Evolutionary conservation across 2,329 filamentous ascomycete species (phyloP), one percentile per base, ranked within the genome.

Genomic region (Aspergillus sp.): DNA sequence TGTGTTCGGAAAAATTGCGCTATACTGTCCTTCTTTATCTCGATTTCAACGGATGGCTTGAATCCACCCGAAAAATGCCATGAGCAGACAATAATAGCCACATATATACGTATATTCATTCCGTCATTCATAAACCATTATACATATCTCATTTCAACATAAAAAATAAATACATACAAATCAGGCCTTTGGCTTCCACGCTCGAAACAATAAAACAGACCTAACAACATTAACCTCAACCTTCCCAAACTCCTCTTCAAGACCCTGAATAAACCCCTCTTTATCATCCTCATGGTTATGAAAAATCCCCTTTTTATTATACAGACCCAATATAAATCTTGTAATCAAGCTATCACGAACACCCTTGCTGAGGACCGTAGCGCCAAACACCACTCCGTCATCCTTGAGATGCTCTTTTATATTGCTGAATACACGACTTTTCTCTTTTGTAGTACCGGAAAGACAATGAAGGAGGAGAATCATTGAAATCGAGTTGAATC

Each of bases 381-480:
- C 64, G 1, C 70, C 70, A 12, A 58, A 52, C 30, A 73, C 40
- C 1, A 66, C 62, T 5, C 70, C 70, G n/a, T 62, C 53, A 1
- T 61, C 56, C 8, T 47, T 55, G 7, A 73, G 49, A 5, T 61
- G 43, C 2, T 50, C 45, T 48, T 64, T 68, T 38, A 67, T 57
- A 5, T 56, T 52, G 6, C 35, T 42, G 13, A 72, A 59, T 2
- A 68, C 56, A 8, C 30, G 37, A 9, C 60, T 43, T 48, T 71
- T 70, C 5, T 46, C 45, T 8, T 44, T 31, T 4, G 44, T 37
- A 1, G 60, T 58, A 0, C 60, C 61, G 0, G 69, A 69, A 7
- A 73, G 47, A 50, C 70, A 73, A 50, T 73, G 70, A 11, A 72
- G 56, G 5, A 73, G 47, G 48, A 69, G 72, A 50, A 70, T 71